Evolutionary conservation across 2,329 filamentous ascomycete genomes (phyloP).

Genomic region (Stromatinia cepivora): DNA sequence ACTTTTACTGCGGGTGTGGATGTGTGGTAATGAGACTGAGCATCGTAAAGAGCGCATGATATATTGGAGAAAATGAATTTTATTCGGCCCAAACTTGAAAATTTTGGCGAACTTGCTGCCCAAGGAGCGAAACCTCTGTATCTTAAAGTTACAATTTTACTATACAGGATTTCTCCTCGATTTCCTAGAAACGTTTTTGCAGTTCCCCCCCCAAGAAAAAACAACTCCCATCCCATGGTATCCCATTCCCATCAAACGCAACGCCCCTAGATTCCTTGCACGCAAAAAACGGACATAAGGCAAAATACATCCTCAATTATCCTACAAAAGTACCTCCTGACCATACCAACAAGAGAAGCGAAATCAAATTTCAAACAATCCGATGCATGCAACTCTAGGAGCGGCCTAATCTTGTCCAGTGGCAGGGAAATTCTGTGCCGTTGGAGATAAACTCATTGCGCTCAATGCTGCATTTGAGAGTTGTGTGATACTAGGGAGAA

Average conservation of each 20-base stretch:
- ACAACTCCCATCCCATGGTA: background rate
- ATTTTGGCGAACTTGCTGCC: background rate
- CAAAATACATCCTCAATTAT: conserved; percentile 8
- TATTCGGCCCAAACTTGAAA: no score
- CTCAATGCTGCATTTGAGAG: conserved; percentile 34
- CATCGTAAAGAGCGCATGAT: no score
- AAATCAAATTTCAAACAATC: background rate
- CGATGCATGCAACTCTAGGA: no score
- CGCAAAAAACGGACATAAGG: background rate
- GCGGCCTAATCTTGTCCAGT: conserved; percentile 26
- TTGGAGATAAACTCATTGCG: conserved; percentile 26
- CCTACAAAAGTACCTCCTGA: background rate
- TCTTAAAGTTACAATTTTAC: background rate
- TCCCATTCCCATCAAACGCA: background rate
- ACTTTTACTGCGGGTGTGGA: background rate
- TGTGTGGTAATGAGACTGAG: background rate
- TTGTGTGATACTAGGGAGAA: conserved; percentile 37
- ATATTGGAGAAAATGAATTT: background rate
- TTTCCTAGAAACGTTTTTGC: background rate
- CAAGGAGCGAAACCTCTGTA: no score
- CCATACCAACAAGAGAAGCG: background rate
- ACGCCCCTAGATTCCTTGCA: background rate
- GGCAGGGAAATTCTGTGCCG: conserved; percentile 29
- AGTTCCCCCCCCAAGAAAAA: no score
- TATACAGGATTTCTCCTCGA: background rate